These are phyloP conservation scores for Cadophora luteo-olivacea DNA, from an alignment of 2,329 filamentous ascomycete genomes.

Conservation along the genomic window DNA sequence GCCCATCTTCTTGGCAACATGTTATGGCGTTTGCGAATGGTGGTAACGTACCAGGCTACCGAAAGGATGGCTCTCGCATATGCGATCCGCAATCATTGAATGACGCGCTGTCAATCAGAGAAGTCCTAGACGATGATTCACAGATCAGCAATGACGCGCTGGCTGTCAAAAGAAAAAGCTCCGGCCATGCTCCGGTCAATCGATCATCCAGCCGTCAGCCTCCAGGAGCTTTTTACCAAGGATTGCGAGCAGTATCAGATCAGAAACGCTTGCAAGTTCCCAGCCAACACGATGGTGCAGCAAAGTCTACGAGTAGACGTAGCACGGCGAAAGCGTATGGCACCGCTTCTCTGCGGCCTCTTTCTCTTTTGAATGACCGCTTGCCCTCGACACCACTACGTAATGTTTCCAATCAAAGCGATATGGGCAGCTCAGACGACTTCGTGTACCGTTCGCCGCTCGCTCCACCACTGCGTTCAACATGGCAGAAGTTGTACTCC, in stretches of 20 bases:
- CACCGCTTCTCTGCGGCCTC: slow-evolving; percentile 35
- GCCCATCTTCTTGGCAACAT: slow-evolving; percentile 34
- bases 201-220: slow-evolving; percentile 32
- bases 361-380: slow-evolving; percentile 35
- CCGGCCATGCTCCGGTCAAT: slow-evolving; percentile 9
- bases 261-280: not conserved
- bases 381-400: slow-evolving; percentile 12
- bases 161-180: not conserved
- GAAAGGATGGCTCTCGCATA: slow-evolving; percentile 14
- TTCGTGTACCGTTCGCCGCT: slow-evolving; percentile 42
- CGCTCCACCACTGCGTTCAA: slow-evolving; percentile 38
- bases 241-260: slow-evolving; percentile 28
- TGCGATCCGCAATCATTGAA: not conserved
- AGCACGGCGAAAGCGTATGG: slow-evolving; percentile 30
- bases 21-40: slow-evolving; percentile 28
- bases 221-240: slow-evolving; percentile 40
- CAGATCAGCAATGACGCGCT: not conserved
- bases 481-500: slow-evolving; percentile 41
- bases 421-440: slow-evolving; percentile 23
- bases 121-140: slow-evolving; percentile 6
- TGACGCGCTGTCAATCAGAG: not conserved
- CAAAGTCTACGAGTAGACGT: slow-evolving; percentile 3
- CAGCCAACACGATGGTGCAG: slow-evolving; percentile 20
- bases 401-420: slow-evolving; percentile 20
- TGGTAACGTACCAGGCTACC: slow-evolving; percentile 22